Evolutionary conservation across 345 rosid genomes (phyloP), one percentile per base, ranked within the genome.

Genomic region (Populus davidiana): DNA sequence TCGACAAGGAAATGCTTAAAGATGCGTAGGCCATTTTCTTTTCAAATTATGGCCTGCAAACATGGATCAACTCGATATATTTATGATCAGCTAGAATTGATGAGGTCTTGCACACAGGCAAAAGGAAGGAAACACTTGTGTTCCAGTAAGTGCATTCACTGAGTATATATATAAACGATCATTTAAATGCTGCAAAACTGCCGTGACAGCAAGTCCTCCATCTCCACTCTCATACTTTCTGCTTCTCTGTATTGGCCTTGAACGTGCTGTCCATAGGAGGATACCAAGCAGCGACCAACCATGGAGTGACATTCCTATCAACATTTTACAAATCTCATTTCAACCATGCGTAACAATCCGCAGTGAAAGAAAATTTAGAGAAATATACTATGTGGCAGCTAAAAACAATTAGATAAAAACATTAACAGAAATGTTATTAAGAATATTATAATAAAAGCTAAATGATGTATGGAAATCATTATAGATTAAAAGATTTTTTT

Each of bases 201-300:
- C 17, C 2, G 11, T 62, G 33, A 31, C 5, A 96, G 88, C 71
- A 93, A 80, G 50, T 90, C 93, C 80, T 96, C 99, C 88, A 93
- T 89, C 70, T 85, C 88, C 67, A 87, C 72, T 84, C 90, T 89
- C 98, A 96, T 93, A 82, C 97, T 89, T 81, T 93, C 97, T 47
- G 89, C 98, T 81, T 90, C 98, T 86, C 91, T 86, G 82, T 90
- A 96, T 80, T 89, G 94, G 85, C 87, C 33, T 77, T 87, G 80
- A 88, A 96, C 67, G 98, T 90, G 83, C 90, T 91, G 75, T 96
- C 93, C 99, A 97, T 91, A 70, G 97, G 92, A 77, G 90, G 80
- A 56, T 89, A 89, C 97, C 98, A 92, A 62, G 89, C 77, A 72
- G 92, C 98, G 77, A 92, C 84, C 78, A 92, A 69, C 99, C 99